These are phyloP conservation scores for Fusarium subtropicale DNA, from an alignment of 2,329 filamentous ascomycete species.

Conservation along the genomic window DNA sequence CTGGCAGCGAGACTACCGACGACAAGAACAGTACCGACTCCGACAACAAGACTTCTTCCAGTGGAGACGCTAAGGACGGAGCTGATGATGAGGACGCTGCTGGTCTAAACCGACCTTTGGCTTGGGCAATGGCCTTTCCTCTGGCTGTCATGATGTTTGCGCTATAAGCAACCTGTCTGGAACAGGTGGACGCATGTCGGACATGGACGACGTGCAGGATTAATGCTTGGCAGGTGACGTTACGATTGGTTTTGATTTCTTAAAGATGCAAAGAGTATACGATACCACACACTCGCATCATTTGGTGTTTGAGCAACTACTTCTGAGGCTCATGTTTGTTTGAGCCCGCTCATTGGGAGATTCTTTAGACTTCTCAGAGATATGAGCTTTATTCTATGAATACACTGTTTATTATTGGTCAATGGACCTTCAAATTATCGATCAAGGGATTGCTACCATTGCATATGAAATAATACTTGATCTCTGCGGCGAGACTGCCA, in stretches of 20 bases:
- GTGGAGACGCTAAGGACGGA: constrained; percentile 44
- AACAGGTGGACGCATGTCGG: not conserved
- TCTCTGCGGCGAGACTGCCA: not conserved
- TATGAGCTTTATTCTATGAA: constrained; percentile 28
- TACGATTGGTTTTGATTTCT: constrained; percentile 30
- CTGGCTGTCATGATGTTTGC: constrained; percentile 52
- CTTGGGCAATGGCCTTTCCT: constrained; percentile 51
- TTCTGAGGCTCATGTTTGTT: constrained; percentile 26
- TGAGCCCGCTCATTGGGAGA: constrained; percentile 18
- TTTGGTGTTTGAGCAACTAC: constrained; percentile 13
- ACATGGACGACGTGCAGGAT: constrained; percentile 23
- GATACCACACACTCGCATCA: constrained; percentile 29
- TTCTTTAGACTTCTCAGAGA: constrained; percentile 11
- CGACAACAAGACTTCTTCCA: constrained; percentile 32
- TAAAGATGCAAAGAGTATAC: constrained; percentile 37
- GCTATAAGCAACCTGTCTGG: constrained; percentile 36
- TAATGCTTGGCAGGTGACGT: constrained; percentile 19
- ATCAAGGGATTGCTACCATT: not conserved
- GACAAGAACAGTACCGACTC: constrained; percentile 40
- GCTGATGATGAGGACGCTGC: constrained; percentile 49
- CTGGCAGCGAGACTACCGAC: constrained; percentile 46
- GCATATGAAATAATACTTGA: not conserved
- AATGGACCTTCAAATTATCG: not conserved
- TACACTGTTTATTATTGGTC: constrained; percentile 30
- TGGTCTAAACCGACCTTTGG: constrained; percentile 47